phyloP scores from a whole-genome alignment of 768 basidiomycete genomes.

The Heimioporus sp. region DNA sequence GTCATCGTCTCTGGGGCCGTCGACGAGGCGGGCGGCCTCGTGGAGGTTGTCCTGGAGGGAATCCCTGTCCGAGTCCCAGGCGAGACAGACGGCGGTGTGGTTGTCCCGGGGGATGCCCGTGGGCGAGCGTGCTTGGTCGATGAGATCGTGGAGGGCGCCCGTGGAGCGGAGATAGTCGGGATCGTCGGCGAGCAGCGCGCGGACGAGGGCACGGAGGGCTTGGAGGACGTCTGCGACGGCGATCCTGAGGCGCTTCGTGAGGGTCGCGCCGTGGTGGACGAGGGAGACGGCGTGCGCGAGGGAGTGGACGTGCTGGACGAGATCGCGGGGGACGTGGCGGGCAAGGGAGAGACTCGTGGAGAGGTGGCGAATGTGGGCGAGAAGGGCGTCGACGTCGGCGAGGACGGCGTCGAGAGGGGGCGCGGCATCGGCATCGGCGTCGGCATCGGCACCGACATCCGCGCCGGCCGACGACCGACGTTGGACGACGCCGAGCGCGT shows the following conservation, averaged over 20 bases:
- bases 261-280: conserved; percentile 48
- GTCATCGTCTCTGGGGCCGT: conserved; percentile 14
- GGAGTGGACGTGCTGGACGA: conserved; percentile 46
- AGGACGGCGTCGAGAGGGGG: conserved; percentile 38
- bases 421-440: too few species aligned
- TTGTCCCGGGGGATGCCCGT: conserved; percentile 57
- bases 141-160: conserved; percentile 60
- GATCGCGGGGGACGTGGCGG: conserved; percentile 60
- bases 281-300: conserved; percentile 50
- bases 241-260: conserved; percentile 43
- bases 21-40: conserved; percentile 58
- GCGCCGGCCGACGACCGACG: too few species aligned
- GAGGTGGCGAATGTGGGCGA: conserved; percentile 54
- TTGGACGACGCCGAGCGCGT: not conserved
- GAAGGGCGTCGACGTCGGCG: conserved; percentile 55
- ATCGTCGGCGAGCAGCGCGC: conserved; percentile 38
- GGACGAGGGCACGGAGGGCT: conserved; percentile 42
- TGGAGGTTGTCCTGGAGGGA: conserved; percentile 59
- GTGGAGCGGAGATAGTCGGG: conserved; percentile 55
- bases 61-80: conserved; percentile 50
- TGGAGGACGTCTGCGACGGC: conserved; percentile 43
- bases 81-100: conserved; percentile 50
- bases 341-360: conserved; percentile 63
- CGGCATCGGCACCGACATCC: too few species aligned
- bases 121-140: conserved; percentile 46